Base-by-base conservation (phyloP, 177 flowering plant species). In the Tripterygium wilfordii region DNA sequence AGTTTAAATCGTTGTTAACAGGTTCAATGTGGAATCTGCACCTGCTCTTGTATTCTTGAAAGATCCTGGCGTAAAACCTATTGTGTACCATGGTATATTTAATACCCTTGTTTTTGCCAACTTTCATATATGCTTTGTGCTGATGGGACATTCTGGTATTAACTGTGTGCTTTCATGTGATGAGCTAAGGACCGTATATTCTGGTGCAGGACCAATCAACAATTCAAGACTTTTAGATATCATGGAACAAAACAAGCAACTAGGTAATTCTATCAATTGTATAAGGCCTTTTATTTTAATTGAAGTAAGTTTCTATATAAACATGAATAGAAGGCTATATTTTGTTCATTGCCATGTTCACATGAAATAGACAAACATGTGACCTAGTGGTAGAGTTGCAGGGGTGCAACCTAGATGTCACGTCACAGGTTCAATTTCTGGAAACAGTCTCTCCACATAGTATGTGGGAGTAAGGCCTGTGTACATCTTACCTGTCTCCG, bases 21-120 rank as follows among this genome's bases (percentile, higher is more conserved):
- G 97, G 76, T 78, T 90, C 54, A 89, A 72, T 49, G 82, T 94
- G 58, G 99, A 90, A 53, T 78, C 92, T 62, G 96, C 99, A 21
- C 99, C 99, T 45, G 97, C 99, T 22, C 56, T 91, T 52, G 90
- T 80, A 18, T 60, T 94, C 57, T 15, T 90, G 63, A 94, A 79
- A 63, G 95, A 85, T 62, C 88, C 96, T 0, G 96, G 96, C 31
- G 72, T 75, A 33, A 80, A 83, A 56, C 96, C 97, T 56, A 51
- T 82, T 45, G 88, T 87, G 18, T 53, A 81, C 57, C 86, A 85
- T 61, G 99, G 99, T 46, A 75, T 45, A 62, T 55, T 45, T 18
- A n/a, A n/a, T n/a, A 31, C 51, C 41, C 36, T 44, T 27, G 48
- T 24, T 49, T 32, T 20, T 14, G 16, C 28, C 16, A 46, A 27